phyloP scores from a whole-genome alignment of 208 protist species.

The Leishmania martiniquensis region DNA sequence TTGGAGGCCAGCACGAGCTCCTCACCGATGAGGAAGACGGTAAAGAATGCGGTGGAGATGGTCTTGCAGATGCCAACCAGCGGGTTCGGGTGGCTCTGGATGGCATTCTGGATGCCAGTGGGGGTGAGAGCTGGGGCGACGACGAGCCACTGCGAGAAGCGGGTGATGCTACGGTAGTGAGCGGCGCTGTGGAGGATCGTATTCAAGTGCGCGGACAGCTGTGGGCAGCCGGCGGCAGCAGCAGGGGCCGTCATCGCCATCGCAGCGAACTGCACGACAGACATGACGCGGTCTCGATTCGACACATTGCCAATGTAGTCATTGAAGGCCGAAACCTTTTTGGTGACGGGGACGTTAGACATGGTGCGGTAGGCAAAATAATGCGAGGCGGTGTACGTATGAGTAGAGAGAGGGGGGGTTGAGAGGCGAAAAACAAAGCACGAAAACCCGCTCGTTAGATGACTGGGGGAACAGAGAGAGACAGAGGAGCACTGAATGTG shows the following conservation, averaged over 20 bases:
- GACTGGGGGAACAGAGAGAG: constrained; percentile 9
- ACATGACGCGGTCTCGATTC: constrained; percentile 74
- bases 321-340: constrained; percentile 52
- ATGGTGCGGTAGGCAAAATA: constrained; percentile 5
- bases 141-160: constrained; percentile 72
- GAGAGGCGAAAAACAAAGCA: background rate
- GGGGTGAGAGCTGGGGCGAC: constrained; percentile 62
- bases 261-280: constrained; percentile 65
- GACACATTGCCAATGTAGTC: constrained; percentile 51
- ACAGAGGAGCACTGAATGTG: background rate
- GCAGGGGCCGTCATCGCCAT: constrained; percentile 58
- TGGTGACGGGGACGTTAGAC: constrained; percentile 14
- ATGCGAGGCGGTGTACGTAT: background rate
- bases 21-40: constrained; percentile 77
- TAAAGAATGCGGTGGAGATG: constrained; percentile 67
- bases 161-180: constrained; percentile 76
- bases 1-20: constrained; percentile 73
- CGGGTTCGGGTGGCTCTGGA: constrained; percentile 45
- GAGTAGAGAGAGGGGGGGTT: background rate
- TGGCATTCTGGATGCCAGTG: constrained; percentile 36
- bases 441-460: background rate
- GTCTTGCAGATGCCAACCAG: constrained; percentile 57
- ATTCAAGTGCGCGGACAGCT: constrained; percentile 48
- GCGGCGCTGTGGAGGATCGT: constrained; percentile 56
- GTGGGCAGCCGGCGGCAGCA: constrained; percentile 34